Evolutionary conservation across 495 filamentous ascomycete species (phyloP), one percentile per base, ranked within the genome.

Genomic region (Lindgomyces ingoldianus): DNA sequence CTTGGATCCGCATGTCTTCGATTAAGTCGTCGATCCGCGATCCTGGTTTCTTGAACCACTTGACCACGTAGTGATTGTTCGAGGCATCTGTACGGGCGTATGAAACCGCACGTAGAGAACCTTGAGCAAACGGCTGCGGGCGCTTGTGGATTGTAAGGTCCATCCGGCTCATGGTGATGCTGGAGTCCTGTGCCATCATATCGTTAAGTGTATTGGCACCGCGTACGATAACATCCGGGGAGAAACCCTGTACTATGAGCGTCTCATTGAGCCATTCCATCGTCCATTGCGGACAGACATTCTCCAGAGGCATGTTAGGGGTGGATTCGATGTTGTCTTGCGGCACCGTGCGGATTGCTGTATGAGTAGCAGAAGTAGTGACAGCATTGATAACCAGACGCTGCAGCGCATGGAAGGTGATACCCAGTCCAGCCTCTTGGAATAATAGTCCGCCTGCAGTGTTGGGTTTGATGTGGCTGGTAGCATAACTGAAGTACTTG

Each of bases 1-100:
- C 75, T 57, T 75, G 75, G 9, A 16, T 22, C 22, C 72, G 65
- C 75, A 77, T 75, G 50, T 75, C 75, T 21, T 76, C 73, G 30
- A 57, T 70, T 2, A 75, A 42, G 24, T 75, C 66, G 71, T 1
- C 74, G 56, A 14, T 29, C 21, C 58, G 3, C 60, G 60, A 21
- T 49, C 67, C 2, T n/a, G n/a, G n/a, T n/a, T 51, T 14, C 29
- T 69, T 74, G 50, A 65, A 74, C 4, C 67, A 70, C 53, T 78
- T 78, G 54, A 74, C 74, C 12, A 78, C 76, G 30, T 69, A 69
- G 4, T 33, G 60, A 47, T 41, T 66, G 12, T 59, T 67, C 1
- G 73, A 77, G 10, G 29, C 47, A 0, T 41, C 51, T 1, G 70
- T 73, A 44, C 72, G 68, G 21, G 74, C 75, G 59, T 77, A 76